Evolutionary conservation across 2,329 filamentous ascomycete species (phyloP), one percentile per base, ranked within the genome.

Genomic region (Nemania sp.): DNA sequence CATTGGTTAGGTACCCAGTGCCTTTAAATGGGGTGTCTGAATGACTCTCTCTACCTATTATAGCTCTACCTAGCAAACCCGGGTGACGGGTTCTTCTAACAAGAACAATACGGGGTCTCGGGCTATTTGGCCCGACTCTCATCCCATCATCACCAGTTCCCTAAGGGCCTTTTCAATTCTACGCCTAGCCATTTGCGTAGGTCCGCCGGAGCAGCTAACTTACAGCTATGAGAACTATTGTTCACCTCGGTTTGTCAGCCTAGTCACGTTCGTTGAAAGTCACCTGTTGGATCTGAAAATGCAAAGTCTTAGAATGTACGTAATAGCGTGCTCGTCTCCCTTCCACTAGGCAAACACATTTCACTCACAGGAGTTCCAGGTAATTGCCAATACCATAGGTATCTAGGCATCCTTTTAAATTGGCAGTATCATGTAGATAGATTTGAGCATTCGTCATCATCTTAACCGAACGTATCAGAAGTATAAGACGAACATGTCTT

Each of bases 71-170:
- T 52, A 15, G 29, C 26, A 18, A 24, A 63, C 52, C 38, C 43
- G 22, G 29, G 52, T 29, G 7, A 57, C 53, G 43, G 62, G 51
- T 11, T 35, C 43, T 51, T 49, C 27, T 35, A n/a, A n/a, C 45
- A 43, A 15, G 29, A 20, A 43, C n/a, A 53, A 29, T 22, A 62
- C 47, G 58, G 60, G n/a, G 18, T 49, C 60, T 56, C 41, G 51
- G 51, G 41, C 38, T 43, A 49, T 35, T 49, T 8, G 20, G 43
- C 41, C 22, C 20, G 24, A 32, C 6, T 51, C 20, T 57, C 18
- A 49, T 55, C 15, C n/a, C 52, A 51, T 57, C 45, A 27, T 63
- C 52, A 57, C 27, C 53, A 57, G 43, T 64, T 64, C 61, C 22
- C 20, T 56, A 49, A 20, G 26, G 11, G 27, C 26, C 60, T 54